phyloP scores from a whole-genome alignment of 2,329 filamentous ascomycete genomes.

The Penicillium occitanis region DNA sequence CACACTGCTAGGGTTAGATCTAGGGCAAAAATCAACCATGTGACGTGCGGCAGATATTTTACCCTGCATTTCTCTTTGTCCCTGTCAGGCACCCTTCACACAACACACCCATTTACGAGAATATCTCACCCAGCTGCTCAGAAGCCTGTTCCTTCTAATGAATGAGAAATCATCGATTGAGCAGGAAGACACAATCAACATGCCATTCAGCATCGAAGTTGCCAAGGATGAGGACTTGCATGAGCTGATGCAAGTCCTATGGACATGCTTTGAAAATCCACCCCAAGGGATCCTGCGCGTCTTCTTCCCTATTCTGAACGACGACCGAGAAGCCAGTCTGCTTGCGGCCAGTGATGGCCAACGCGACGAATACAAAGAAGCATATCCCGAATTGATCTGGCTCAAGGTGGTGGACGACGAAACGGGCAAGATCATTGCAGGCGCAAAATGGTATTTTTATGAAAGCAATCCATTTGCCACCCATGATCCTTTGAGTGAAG shows the following conservation, averaged over 20 bases:
- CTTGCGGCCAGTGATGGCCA: background rate
- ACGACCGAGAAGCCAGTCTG: conserved; percentile 15
- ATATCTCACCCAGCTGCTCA: background rate
- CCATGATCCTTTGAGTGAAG: conserved; percentile 11
- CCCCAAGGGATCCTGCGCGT: conserved; percentile 9
- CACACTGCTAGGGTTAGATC: no score
- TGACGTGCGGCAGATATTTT: no score
- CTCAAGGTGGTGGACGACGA: conserved; percentile 14
- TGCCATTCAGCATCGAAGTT: conserved; percentile 15
- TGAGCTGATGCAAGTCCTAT: conserved; percentile 8
- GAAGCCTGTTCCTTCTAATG: background rate
- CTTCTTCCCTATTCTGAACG: conserved; percentile 15
- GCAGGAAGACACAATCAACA: background rate
- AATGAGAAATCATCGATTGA: background rate
- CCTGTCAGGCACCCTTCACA: background rate
- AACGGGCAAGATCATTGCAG: conserved; percentile 7
- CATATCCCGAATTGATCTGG: conserved; percentile 14
- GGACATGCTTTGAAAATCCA: conserved; percentile 15
- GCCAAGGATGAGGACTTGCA: conserved; percentile 17
- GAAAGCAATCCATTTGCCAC: conserved; percentile 13
- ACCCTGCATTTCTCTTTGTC: no score
- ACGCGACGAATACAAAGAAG: conserved; percentile 14
- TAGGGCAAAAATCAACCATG: no score
- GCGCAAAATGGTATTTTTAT: conserved; percentile 19
- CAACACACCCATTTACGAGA: background rate